Evolutionary conservation across 1,284 basidiomycete species (phyloP).

Genomic region (Leccinum angustisporum): DNA sequence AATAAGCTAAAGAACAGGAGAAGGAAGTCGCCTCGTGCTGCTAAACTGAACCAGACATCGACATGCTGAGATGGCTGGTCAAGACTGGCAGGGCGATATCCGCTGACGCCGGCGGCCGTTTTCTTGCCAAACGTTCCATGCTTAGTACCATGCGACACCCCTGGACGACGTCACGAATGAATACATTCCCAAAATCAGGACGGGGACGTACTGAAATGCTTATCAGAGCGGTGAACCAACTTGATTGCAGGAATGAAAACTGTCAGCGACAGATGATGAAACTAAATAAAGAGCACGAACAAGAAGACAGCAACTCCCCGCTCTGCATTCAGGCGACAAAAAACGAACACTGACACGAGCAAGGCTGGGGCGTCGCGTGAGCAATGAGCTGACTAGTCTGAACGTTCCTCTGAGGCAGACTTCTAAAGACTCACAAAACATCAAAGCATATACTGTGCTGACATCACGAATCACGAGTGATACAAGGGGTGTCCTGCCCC

Average conservation of each 20-base stretch:
- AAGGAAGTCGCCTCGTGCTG: not conserved
- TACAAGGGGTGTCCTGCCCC: constrained; percentile 20
- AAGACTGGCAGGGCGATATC: not conserved
- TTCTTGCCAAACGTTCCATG: not conserved
- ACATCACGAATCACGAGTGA: constrained; percentile 23
- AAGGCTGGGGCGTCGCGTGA: constrained; percentile 16
- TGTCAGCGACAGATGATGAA: constrained; percentile 10
- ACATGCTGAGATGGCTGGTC: not conserved
- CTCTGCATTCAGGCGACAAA: constrained; percentile 11
- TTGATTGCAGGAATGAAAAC: not conserved
- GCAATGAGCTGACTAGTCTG: not conserved
- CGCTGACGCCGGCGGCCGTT: not conserved
- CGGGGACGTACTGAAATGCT: constrained; percentile 18
- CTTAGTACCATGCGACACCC: not conserved
- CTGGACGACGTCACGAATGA: not conserved
- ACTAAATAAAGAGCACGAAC: constrained; percentile 10
- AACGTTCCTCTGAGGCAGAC: not conserved
- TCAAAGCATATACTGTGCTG: constrained; percentile 13
- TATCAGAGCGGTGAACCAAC: constrained; percentile 16
- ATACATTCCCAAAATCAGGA: not conserved
- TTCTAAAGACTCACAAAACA: constrained; percentile 10
- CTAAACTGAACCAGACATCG: not conserved
- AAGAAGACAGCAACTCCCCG: constrained; percentile 18
- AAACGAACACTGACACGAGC: constrained; percentile 8
- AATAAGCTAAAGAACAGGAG: not conserved